Conservation (phyloP, 1,284 basidiomycete species). For the Cerrena zonata region DNA sequence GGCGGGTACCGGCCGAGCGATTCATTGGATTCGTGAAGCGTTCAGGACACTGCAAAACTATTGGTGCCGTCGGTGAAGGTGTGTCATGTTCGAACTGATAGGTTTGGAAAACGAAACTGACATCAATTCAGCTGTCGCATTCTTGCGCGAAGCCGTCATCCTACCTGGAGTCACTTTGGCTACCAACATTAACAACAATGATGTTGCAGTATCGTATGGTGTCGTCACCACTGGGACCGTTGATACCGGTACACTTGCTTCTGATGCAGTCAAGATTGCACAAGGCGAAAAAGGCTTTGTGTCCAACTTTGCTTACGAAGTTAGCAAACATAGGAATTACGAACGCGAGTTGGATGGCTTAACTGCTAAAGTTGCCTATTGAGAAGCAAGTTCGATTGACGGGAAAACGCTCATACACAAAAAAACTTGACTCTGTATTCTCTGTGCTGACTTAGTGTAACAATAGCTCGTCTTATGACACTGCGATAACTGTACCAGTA, state of each 20-base stretch:
- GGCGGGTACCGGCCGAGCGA: conserved; percentile 46
- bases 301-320: conserved; percentile 53
- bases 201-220: conserved; percentile 51
- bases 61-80: conserved; percentile 71
- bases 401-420: background rate
- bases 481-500: background rate
- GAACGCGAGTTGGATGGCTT: conserved; percentile 56
- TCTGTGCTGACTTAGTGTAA: background rate
- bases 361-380: conserved; percentile 50
- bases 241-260: conserved; percentile 31
- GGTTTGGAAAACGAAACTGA: background rate
- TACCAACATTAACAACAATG: conserved; percentile 29
- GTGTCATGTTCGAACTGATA: conserved; percentile 12
- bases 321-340: conserved; percentile 61
- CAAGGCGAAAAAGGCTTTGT: conserved; percentile 46
- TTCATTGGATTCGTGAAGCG: conserved; percentile 73
- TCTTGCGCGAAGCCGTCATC: conserved; percentile 42
- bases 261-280: conserved; percentile 40
- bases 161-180: conserved; percentile 41
- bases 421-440: background rate
- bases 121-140: conserved; percentile 36
- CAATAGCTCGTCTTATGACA: background rate
- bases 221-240: conserved; percentile 56
- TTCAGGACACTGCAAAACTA: conserved; percentile 76
- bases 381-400: conserved; percentile 14